phyloP scores from a whole-genome alignment of 73 alveolate species.

The Paramecium caudatum region DNA sequence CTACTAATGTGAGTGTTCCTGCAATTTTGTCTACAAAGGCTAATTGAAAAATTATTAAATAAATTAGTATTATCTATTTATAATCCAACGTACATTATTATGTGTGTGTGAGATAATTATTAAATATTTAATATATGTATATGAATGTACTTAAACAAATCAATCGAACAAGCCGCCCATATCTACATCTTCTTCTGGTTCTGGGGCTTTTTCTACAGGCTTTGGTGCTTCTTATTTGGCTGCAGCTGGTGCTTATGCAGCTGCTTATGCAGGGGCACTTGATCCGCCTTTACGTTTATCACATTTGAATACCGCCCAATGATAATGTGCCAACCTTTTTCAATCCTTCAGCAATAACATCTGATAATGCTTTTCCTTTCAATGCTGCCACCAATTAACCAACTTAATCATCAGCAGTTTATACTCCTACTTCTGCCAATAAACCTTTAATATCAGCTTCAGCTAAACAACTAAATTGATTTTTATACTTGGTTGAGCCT shows the following conservation, averaged over 20 bases:
- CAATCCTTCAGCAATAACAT: constrained; percentile 60
- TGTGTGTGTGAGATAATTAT: too few relatives aligned
- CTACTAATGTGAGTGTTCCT: constrained; percentile 40
- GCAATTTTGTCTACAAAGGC: constrained; percentile 58
- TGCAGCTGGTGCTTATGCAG: constrained; percentile 65
- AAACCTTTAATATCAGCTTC: constrained; percentile 52
- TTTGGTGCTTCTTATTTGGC: constrained; percentile 54
- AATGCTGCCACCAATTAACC: constrained; percentile 5
- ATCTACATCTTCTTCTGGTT: constrained; percentile 95
- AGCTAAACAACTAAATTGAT: constrained; percentile 8
- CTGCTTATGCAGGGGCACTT: constrained; percentile 38
- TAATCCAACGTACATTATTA: too few relatives aligned
- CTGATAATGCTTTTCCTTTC: constrained; percentile 41
- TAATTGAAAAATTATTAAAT: constrained; percentile 28
- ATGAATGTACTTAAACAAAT: constrained; percentile 57
- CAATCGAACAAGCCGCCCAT: constrained; percentile 96
- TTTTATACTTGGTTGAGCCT: constrained; percentile 50
- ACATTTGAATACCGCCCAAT: constrained; percentile 8
- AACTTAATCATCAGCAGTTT: constrained; percentile 46
- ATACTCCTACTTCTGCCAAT: constrained; percentile 44
- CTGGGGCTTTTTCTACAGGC: constrained; percentile 76
- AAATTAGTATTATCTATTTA: too few relatives aligned
- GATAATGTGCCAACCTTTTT: constrained; percentile 27
- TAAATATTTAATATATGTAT: constrained; percentile 44
- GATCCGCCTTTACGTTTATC: not conserved